Base-by-base conservation (phyloP, 495 filamentous ascomycete genomes). In the Xylaria venustula region DNA sequence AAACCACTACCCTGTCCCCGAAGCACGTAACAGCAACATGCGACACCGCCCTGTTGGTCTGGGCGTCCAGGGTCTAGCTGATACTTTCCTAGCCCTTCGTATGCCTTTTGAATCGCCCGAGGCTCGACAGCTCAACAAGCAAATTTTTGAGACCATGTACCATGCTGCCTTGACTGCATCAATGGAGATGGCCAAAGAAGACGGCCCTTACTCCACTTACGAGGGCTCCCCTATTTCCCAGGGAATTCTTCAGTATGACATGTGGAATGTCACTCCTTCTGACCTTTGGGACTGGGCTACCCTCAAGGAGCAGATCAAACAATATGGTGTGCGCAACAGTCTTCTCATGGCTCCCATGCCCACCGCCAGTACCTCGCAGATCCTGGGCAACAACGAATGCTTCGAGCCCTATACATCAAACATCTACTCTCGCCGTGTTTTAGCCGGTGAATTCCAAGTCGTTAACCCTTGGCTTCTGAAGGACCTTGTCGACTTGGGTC, bases 61-160 rank as follows among this genome's bases (percentile, higher is more conserved):
- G 42, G 94, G 94, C 83, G 94, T 98, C 65, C 94, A 96, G 77
- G 94, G 94, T 82, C 88, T 98, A 65, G 94, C 94, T n/a, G 94
- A 98, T 83, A 91, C 91, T 49, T 98, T 98, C 88, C 85, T 98
- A 62, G 93, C 95, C 55, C 88, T 98, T 57, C 94, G 95, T 69
- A 81, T 96, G 79, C 94, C 94, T 8, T 98, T 98, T 73, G 94
- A 98, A 71, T 98, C 95, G 0, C 84, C 90, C 17, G 90, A 97
- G 79, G 94, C 94, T 44, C 88, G 88, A 64, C 84, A 93, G 69
- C 84, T 98, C 67, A 98, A 98, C 83, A 93, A 88, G 67, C 92
- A 98, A 75, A 97, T 98, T 73, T 98, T 98, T 69, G 94, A 98
- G 85, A 98, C 94, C 41, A 97, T 98, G 78, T 98, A 98, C 79